Base-by-base conservation (phyloP, 495 filamentous ascomycete genomes). In the Podospora anserina region DNA sequence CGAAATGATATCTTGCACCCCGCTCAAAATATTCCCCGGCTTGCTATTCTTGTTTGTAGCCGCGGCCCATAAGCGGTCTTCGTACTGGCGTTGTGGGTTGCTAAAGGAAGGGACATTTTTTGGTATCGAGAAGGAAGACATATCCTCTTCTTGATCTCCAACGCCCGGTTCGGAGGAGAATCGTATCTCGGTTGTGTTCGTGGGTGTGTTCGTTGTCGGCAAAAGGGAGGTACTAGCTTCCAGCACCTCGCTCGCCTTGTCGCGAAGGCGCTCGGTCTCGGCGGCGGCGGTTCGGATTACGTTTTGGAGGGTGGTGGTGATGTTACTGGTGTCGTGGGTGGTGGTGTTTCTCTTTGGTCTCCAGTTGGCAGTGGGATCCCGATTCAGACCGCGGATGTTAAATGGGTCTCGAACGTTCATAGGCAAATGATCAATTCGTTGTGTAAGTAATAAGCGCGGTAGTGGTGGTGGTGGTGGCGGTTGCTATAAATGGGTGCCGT, bases 71-170 rank as follows among this genome's bases (percentile, higher is more conserved):
- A 86, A 79, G 65, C 81, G 84, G 76, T 92, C 89, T 75, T 92
- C 90, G 72, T 86, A 77, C 73, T 87, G 80, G 78, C 86, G 88
- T 71, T 90, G 87, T 3, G 89, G 83, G 79, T 89, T 85, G 44
- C 82, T 81, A 75, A 93, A 92, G 62, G 87, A 89, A 13, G 91
- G 90, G 19, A 90, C 84, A 81, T 91, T 88, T 75, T 84, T 87
- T 11, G 87, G 89, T 18, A 89, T 72, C 53, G 83, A 77, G 77
- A 90, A 91, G 65, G 63, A 19, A 20, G 89, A 88, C 90, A 91
- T 92, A 63, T 82, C 80, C 71, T 82, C 76, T 32, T 65, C 30
- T 58, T 64, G 64, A n/a, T 18, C 3, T 44, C 60, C 61, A 23
- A 1, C n/a, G 27, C 44, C 9, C 62, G 26, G 5, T 7, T 66